A percentile compares a stretch with the other conserved stretches of the same genome.
Conservation (phyloP, 768 basidiomycete species). For the Collybia mongolica region DNA sequence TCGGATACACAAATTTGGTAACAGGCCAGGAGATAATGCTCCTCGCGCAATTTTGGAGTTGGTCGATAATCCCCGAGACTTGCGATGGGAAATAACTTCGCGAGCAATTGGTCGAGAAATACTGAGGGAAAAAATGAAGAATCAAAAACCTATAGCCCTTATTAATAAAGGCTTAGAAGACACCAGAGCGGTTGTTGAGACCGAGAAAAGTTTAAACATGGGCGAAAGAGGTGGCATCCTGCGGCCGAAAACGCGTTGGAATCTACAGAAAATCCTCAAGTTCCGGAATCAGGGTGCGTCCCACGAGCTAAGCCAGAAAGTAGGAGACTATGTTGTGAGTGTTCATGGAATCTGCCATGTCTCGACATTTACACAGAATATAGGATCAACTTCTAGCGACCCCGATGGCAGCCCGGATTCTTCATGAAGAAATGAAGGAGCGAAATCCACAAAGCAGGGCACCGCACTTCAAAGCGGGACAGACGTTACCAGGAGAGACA, state of each 20-base stretch:
- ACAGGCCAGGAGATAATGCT: slow-evolving; percentile 89
- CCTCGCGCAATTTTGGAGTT: slow-evolving; percentile 89
- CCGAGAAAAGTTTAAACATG: slow-evolving; percentile 41
- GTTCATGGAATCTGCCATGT: neutral
- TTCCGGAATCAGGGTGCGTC: slow-evolving; percentile 52
- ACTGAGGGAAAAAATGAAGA: slow-evolving; percentile 52
- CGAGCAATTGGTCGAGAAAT: slow-evolving; percentile 86
- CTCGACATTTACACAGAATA: slow-evolving; percentile 2
- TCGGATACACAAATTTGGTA: slow-evolving; percentile 88
- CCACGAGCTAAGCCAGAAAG: slow-evolving; percentile 51
- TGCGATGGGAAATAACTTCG: slow-evolving; percentile 86
- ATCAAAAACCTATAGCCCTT: slow-evolving; percentile 39
- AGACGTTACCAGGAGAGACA: slow-evolving; percentile 56
- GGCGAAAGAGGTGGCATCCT: slow-evolving; percentile 41
- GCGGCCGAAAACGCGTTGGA: slow-evolving; percentile 69
- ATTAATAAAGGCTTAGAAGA: slow-evolving; percentile 50
- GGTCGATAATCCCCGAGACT: slow-evolving; percentile 91
- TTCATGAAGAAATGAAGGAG: slow-evolving; percentile 43
- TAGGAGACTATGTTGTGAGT: slow-evolving; percentile 66
- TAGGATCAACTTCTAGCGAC: slow-evolving; percentile 71
- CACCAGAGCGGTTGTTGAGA: slow-evolving; percentile 43
- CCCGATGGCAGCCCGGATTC: slow-evolving; percentile 49
- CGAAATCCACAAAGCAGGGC: slow-evolving; percentile 25
- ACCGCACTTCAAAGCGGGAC: slow-evolving; percentile 47
- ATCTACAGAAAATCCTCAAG: slow-evolving; percentile 70